Evolutionary conservation across 805 yeast species (phyloP).

Genomic region (Kluyveromyces dobzhanskii): DNA sequence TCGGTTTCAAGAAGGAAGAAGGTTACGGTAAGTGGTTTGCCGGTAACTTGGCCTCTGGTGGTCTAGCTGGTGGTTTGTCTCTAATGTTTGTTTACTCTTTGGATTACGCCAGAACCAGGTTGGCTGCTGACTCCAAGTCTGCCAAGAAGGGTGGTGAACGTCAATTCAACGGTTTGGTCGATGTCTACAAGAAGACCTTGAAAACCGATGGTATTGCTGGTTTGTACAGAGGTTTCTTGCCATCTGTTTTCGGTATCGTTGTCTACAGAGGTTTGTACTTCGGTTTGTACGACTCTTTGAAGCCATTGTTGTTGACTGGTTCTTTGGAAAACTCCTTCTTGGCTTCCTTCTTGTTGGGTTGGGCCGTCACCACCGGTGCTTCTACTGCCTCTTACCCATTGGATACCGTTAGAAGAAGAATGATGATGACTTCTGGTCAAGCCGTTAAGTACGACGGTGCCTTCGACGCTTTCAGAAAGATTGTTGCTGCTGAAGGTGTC

Average conservation of each 20-base stretch:
- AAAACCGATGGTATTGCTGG: constrained; percentile 97
- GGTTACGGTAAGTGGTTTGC: constrained; percentile 91
- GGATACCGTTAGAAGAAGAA: constrained; percentile 99
- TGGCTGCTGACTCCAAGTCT: constrained; percentile 96
- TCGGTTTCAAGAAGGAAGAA: constrained; percentile 95
- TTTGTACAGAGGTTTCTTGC: constrained; percentile 98
- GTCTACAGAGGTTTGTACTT: constrained; percentile 99
- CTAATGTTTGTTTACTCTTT: constrained; percentile 90
- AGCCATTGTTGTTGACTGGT: constrained; percentile 92
- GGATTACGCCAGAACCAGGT: constrained; percentile 98
- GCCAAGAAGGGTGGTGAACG: constrained; percentile 81
- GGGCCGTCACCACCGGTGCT: constrained; percentile 98
- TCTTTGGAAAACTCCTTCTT: constrained; percentile 89
- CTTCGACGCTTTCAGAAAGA: constrained; percentile 82
- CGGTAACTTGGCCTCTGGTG: constrained; percentile 99
- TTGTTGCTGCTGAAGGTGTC: constrained; percentile 95
- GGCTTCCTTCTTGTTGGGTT: constrained; percentile 93
- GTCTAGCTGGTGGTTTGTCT: constrained; percentile 96
- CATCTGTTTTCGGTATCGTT: constrained; percentile 94
- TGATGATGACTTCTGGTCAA: constrained; percentile 99
- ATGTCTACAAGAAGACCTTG: constrained; percentile 92
- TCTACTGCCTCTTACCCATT: constrained; percentile 98
- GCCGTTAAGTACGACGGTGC: constrained; percentile 96
- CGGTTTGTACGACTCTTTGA: constrained; percentile 94
- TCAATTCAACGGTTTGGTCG: constrained; percentile 94